Evolutionary conservation across 2,329 filamentous ascomycete species (phyloP).

Genomic region (Fulvia fulva): DNA sequence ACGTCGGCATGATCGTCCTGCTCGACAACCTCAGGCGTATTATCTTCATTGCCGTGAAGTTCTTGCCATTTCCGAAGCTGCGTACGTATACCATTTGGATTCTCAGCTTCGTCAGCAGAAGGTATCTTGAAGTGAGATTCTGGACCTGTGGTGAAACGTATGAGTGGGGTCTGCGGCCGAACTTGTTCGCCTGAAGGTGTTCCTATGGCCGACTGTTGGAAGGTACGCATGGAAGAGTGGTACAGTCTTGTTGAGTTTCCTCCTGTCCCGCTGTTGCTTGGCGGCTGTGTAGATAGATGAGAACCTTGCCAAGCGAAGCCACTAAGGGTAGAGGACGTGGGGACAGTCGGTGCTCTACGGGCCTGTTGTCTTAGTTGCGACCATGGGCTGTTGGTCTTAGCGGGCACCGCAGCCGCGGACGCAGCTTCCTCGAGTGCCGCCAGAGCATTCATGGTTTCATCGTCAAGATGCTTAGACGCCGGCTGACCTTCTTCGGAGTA

Average conservation of each 20-base stretch:
- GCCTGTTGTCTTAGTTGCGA: background rate
- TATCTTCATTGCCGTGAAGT: conserved; percentile 31
- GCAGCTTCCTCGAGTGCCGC: background rate
- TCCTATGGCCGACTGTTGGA: too few relatives aligned
- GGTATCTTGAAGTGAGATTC: background rate
- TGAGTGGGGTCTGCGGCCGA: background rate
- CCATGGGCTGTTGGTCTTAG: background rate
- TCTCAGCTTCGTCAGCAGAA: conserved; percentile 2
- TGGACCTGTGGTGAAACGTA: background rate
- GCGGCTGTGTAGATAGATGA: background rate
- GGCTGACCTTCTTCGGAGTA: background rate
- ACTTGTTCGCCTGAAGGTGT: background rate
- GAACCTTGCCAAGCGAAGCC: background rate
- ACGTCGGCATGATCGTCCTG: conserved; percentile 23
- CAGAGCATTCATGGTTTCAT: background rate
- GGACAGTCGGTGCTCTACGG: background rate
- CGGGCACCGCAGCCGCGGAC: background rate
- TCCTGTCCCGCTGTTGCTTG: background rate
- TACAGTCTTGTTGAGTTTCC: background rate
- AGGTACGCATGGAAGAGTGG: conserved; percentile 2
- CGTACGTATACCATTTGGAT: conserved; percentile 32
- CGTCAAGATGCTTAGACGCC: background rate
- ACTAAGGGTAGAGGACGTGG: too few relatives aligned
- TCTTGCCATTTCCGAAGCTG: conserved; percentile 43
- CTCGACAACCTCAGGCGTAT: conserved; percentile 11